Evolutionary conservation across 495 filamentous ascomycete species (phyloP).

Genomic region (Talaromyces trachyspermus): DNA sequence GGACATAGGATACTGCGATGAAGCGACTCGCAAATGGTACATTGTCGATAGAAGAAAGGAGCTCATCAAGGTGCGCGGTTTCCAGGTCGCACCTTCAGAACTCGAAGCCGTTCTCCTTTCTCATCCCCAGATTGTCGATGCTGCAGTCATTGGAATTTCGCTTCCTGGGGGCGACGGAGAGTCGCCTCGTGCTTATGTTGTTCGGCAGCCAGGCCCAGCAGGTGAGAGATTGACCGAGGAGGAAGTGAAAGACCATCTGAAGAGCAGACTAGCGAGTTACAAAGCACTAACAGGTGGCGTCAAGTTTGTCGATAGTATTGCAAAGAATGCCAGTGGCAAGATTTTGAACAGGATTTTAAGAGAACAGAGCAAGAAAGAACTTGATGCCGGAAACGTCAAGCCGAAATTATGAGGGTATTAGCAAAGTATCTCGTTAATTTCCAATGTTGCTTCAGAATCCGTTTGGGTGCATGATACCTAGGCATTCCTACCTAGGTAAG

Average conservation of each 20-base stretch:
- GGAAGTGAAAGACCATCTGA: constrained; percentile 52
- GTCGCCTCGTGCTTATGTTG: constrained; percentile 73
- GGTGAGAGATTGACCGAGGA: constrained; percentile 40
- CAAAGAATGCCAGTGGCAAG: constrained; percentile 77
- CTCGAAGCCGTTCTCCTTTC: constrained; percentile 63
- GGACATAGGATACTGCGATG: constrained; percentile 44
- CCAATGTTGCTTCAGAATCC: no score
- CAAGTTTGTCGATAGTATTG: constrained; percentile 65
- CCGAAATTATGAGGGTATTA: constrained; percentile 15
- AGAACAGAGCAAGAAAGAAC: constrained; percentile 37
- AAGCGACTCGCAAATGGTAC: constrained; percentile 42
- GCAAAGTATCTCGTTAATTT: no score
- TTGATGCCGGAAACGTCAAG: constrained; percentile 16
- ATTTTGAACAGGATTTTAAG: constrained; percentile 63
- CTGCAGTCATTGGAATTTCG: constrained; percentile 69
- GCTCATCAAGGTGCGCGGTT: constrained; percentile 75
- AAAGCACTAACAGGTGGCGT: constrained; percentile 76
- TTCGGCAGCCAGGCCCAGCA: constrained; percentile 34
- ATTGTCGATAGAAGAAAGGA: constrained; percentile 77
- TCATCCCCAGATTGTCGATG: constrained; percentile 66
- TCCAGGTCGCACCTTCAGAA: constrained; percentile 78
- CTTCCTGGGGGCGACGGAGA: constrained; percentile 57
- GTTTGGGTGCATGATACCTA: no score
- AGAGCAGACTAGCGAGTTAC: constrained; percentile 47
- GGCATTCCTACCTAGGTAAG: not conserved